Percentiles rank a stretch among this genome's conserved stretches.
Conservation (phyloP, 2,329 filamentous ascomycete genomes). For the Harringtonia aguacate region DNA sequence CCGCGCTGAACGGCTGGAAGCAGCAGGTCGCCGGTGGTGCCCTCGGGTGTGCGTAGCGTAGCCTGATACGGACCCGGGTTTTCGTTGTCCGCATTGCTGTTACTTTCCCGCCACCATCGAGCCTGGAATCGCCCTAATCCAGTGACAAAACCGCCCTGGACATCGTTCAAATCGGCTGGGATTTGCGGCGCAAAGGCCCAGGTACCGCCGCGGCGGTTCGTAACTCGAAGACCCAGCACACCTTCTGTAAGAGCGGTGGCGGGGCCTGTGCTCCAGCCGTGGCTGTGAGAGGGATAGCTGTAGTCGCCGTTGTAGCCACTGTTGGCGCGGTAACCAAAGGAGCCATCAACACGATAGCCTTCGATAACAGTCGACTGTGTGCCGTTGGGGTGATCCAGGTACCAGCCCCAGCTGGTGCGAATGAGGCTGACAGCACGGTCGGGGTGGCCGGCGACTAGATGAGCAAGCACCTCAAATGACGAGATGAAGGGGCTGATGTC, state of each 20-base stretch:
- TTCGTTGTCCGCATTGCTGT: slow-evolving; percentile 7
- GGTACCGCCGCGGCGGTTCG: slow-evolving; percentile 5
- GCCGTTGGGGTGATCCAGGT: slow-evolving; percentile 44
- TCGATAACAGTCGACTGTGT: slow-evolving; percentile 49
- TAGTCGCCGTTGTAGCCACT: slow-evolving; percentile 29
- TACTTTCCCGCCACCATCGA: slow-evolving; percentile 15
- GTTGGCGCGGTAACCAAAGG: slow-evolving; percentile 43
- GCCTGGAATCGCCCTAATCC: slow-evolving; percentile 12
- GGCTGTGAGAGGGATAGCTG: slow-evolving; percentile 32
- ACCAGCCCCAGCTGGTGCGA: slow-evolving; percentile 49
- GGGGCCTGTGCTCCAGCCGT: slow-evolving; percentile 38
- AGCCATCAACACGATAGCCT: slow-evolving; percentile 43
- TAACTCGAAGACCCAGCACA: slow-evolving; percentile 30
- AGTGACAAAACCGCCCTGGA: slow-evolving; percentile 9
- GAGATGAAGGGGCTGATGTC: slow-evolving; percentile 49
- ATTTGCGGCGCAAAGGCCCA: slow-evolving; percentile 10
- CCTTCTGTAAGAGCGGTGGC: slow-evolving; percentile 32
- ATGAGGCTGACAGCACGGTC: slow-evolving; percentile 44
- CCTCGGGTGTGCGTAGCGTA: slow-evolving; percentile 15
- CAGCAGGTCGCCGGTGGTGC: slow-evolving; percentile 15
- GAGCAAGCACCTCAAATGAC: slow-evolving; percentile 48
- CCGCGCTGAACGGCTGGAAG: slow-evolving; percentile 12
- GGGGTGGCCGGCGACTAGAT: slow-evolving; percentile 35
- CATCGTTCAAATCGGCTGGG: slow-evolving; percentile 2
- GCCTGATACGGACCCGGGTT: too few relatives aligned